phyloP scores from a whole-genome alignment of 164 flowering plant species.

The Magnolia changhungtana region DNA sequence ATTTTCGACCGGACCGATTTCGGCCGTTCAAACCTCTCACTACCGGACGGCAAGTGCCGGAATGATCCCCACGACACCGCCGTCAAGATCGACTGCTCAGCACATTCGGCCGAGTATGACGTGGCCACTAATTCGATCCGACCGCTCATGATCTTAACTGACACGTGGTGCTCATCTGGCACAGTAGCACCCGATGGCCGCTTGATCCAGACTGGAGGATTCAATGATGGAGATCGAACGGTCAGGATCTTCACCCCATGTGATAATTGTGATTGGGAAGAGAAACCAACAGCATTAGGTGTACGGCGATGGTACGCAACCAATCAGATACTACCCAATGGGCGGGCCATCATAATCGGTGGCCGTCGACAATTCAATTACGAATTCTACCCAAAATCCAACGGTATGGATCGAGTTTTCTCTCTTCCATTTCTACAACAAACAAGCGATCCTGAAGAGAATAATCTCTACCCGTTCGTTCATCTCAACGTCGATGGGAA shows the following conservation, averaged over 20 bases:
- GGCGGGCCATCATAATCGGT: slow-evolving; percentile 59
- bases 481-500: slow-evolving; percentile 42
- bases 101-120: slow-evolving; percentile 73
- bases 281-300: slow-evolving; percentile 28
- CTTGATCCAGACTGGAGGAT: slow-evolving; percentile 77
- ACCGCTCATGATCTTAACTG: slow-evolving; percentile 53
- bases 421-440: slow-evolving; percentile 35
- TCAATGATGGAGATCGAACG: slow-evolving; percentile 43
- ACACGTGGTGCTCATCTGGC: slow-evolving; percentile 85
- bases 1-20: slow-evolving; percentile 84
- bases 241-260: slow-evolving; percentile 54
- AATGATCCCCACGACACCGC: slow-evolving; percentile 36
- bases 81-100: slow-evolving; percentile 55
- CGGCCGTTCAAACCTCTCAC: slow-evolving; percentile 65
- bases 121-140: slow-evolving; percentile 44
- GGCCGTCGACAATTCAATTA: slow-evolving; percentile 67
- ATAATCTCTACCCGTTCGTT: slow-evolving; percentile 50
- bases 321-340: slow-evolving; percentile 67
- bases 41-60: slow-evolving; percentile 56
- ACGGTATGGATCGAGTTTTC: not conserved
- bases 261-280: slow-evolving; percentile 66
- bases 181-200: slow-evolving; percentile 44
- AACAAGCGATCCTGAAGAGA: slow-evolving; percentile 30
- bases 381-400: slow-evolving; percentile 66
- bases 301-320: slow-evolving; percentile 72